Conservation (phyloP, 768 basidiomycete species). For the Trametes cingulata region DNA sequence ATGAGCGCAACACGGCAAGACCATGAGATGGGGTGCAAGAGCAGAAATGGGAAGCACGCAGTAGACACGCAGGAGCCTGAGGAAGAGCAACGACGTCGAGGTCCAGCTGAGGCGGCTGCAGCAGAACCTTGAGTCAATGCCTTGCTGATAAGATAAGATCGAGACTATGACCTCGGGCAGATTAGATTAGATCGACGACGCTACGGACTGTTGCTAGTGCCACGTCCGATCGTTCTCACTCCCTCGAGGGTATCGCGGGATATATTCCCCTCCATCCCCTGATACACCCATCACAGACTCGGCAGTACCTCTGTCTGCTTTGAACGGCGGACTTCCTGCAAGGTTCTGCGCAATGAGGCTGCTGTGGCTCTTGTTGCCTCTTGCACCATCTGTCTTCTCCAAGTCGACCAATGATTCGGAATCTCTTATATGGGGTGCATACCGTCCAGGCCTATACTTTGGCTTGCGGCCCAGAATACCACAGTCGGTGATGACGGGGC, state of each 20-base stretch:
- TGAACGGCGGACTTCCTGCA: background rate
- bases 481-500: slow-evolving; percentile 87
- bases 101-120: too few species aligned
- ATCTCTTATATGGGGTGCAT: slow-evolving; percentile 77
- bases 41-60: background rate
- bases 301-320: background rate
- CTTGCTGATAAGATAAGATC: background rate
- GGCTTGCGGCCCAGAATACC: slow-evolving; percentile 84
- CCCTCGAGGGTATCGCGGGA: background rate
- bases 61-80: background rate
- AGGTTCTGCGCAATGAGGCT: slow-evolving; percentile 40
- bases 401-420: slow-evolving; percentile 49
- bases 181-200: slow-evolving; percentile 10
- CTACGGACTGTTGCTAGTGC: background rate
- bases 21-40: background rate
- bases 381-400: slow-evolving; percentile 42
- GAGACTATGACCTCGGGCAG: background rate
- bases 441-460: slow-evolving; percentile 94
- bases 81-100: background rate
- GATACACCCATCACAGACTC: background rate
- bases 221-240: slow-evolving; percentile 19
- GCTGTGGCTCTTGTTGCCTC: slow-evolving; percentile 45
- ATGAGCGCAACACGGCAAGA: background rate
- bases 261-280: background rate
- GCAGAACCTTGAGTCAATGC: too few species aligned